Evolutionary conservation across 495 filamentous ascomycete genomes (phyloP), one percentile per base, ranked within the genome.

Genomic region (Xylaria curta): DNA sequence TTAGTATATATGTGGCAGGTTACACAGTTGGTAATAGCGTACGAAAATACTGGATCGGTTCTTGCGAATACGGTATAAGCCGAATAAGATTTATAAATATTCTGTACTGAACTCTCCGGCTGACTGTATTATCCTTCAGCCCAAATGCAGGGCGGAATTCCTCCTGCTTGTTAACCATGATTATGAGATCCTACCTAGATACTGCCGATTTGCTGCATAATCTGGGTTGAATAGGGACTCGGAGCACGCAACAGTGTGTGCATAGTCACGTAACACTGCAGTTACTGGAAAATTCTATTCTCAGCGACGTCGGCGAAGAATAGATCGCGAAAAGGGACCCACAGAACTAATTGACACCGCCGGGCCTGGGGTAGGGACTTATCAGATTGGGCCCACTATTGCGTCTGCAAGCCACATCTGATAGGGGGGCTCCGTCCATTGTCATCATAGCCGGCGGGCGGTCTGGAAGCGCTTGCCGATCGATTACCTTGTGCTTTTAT

Each of bases 371-470:
- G 36, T 40, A 61, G 36, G 36, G 6, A 60, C 21, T 71, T 71
- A 71, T 71, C 69, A 71, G 69, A 71, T 71, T 19, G 62, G 33
- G 19, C 69, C 69, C 61, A 40, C 62, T 66, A 40, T 31, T 38
- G n/a, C 8, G 21, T 33, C 59, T 66, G 69, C 62, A 71, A 71
- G 69, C 69, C 69, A 71, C 69, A 71, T 66, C 69, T 71, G 69
- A 71, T 71, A 71, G 69, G 69, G 61, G 53, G 10, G 46, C 58
- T 38, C 24, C 59, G 24, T 19, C 5, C 8, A 5, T n/a, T 62
- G 44, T 40, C 68, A 62, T 70, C 59, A 70, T 63, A 63, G 31
- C 49, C 65, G 47, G 42, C 33, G n/a, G 28, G 65, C 36, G 65
- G 49, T 67, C 65, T 67, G 49, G 63, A 66, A 66, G 62, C 4